Base-by-base conservation (phyloP, 2,329 filamentous ascomycete species). In the Fusarium sp. region DNA sequence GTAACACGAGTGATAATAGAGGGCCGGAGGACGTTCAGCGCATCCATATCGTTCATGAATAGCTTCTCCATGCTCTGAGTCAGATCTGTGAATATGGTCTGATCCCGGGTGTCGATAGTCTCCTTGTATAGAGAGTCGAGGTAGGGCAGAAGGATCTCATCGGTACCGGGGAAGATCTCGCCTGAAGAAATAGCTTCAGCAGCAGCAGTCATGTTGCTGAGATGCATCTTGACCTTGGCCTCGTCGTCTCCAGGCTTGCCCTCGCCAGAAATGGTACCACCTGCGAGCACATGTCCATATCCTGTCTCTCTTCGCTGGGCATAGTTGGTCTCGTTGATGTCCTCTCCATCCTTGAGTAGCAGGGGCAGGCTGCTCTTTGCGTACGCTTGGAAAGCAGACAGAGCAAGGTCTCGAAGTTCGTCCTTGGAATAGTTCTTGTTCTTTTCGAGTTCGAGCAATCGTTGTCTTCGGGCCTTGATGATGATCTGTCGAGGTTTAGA, bases 151-250 rank as follows among this genome's bases (percentile, higher is more conserved):
- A 98, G 82, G 22, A 97, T 88, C 69, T 90, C 88, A 69, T 90
- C 87, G 29, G 85, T 83, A 32, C 85, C 85, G 2, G 85, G 84
- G 75, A 88, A 88, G 22, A 88, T 79, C 48, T 83, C 79, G 42
- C 82, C 80, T n/a, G 79, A 77, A 46, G 81, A 79, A 57, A 89
- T 84, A 9, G 86, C 83, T 30, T 77, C 71, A 4, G 84, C 83
- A 1, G 88, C 87, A 27, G 83, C 78, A 51, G 83, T 83, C 82
- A 86, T 86, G 75, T 86, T 88, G 75, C 88, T 90, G 67, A 97
- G 87, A 75, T 97, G 93, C 93, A 97, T 97, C 81, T 94, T 97
- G 71, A 93, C 82, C 83, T 97, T 97, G 16, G 93, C 93, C 78
- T 97, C 92, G 59, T 90, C 89, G 75, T 97, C 94, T 9, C 91